Base-by-base conservation (phyloP, 2,329 filamentous ascomycete species). In the Colletotrichum falcatum region DNA sequence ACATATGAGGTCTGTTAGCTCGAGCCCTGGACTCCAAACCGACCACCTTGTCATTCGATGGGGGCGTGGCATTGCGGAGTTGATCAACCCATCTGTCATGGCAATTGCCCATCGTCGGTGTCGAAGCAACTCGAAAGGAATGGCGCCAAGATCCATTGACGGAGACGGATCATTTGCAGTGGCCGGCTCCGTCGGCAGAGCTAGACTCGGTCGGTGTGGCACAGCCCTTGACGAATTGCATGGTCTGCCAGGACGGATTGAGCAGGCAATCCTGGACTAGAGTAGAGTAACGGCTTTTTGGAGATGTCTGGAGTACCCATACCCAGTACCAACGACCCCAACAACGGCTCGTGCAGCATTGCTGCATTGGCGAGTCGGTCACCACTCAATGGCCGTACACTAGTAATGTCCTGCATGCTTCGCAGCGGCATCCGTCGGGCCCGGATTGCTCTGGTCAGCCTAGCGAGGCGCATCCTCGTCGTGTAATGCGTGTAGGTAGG, bases 91-190 rank as follows among this genome's bases (percentile, higher is more conserved):
- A 26, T 37, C 16, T 9, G 30, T 7, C 20, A 23, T 37, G 11
- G 5, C 14, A 8, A 35, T 18, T 48, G 20, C n/a, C 26, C 23
- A 26, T 11, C 5, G 30, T 37, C 20, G 30, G 23, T 16, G 46
- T 49, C n/a, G 18, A 56, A 53, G 37, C 59, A 59, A 60, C 48
- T 30, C 44, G 33, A 58, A 42, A 51, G 55, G 23, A 18, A 60
- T 68, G 64, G 54, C 59, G 68, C 68, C 28, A 54, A 54, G 46
- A 71, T 71, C 53, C 68, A 71, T 68, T 39, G 64, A 68, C 49
- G 68, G 64, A 71, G 53, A 37, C 28, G 23, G 42, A 3, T 39
- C 64, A 63, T 68, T 63, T 35, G 33, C 39, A 54, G 53, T 35
- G 59, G 30, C 68, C 53, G 64, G 68, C 26, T 59, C 62, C 12